Evolutionary conservation across 2,329 filamentous ascomycete species (phyloP).

Genomic region (Daldinia eschscholtzii): DNA sequence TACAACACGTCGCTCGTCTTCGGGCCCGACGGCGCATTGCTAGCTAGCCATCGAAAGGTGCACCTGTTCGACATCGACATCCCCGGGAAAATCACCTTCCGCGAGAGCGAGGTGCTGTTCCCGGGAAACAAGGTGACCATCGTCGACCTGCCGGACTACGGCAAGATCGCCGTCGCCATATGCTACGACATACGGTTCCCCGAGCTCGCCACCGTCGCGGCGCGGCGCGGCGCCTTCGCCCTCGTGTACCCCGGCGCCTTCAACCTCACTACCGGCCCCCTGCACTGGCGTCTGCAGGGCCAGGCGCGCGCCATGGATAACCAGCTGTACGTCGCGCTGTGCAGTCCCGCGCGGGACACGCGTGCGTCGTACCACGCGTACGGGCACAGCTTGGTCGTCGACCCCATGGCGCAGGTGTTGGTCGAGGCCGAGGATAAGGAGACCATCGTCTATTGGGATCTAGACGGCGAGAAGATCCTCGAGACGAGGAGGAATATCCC

Average conservation of each 20-base stretch:
- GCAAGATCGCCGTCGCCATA: constrained; percentile 87
- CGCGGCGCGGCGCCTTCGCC: constrained; percentile 86
- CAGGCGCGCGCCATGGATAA: constrained; percentile 91
- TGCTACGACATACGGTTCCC: constrained; percentile 99
- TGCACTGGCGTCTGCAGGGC: constrained; percentile 91
- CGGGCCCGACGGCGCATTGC: constrained; percentile 78
- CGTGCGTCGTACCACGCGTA: constrained; percentile 85
- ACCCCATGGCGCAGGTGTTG: constrained; percentile 88
- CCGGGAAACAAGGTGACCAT: constrained; percentile 88
- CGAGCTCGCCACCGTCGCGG: constrained; percentile 89
- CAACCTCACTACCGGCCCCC: constrained; percentile 89
- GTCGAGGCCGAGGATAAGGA: constrained; percentile 83
- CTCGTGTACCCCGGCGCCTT: constrained; percentile 97
- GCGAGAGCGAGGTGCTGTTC: constrained; percentile 88
- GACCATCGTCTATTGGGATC: constrained; percentile 78
- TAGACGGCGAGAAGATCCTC: constrained; percentile 76
- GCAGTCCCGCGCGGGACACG: constrained; percentile 88
- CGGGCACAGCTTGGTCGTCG: constrained; percentile 89
- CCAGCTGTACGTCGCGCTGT: constrained; percentile 92
- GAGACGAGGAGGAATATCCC: constrained; percentile 87
- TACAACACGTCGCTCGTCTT: constrained; percentile 95
- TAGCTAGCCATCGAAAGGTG: constrained; percentile 92
- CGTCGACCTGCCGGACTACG: constrained; percentile 88
- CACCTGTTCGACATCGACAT: constrained; percentile 99
- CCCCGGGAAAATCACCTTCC: constrained; percentile 91